These are phyloP conservation scores for Colletotrichum melonis DNA, from an alignment of 2,329 filamentous ascomycete species.

Conservation along the genomic window DNA sequence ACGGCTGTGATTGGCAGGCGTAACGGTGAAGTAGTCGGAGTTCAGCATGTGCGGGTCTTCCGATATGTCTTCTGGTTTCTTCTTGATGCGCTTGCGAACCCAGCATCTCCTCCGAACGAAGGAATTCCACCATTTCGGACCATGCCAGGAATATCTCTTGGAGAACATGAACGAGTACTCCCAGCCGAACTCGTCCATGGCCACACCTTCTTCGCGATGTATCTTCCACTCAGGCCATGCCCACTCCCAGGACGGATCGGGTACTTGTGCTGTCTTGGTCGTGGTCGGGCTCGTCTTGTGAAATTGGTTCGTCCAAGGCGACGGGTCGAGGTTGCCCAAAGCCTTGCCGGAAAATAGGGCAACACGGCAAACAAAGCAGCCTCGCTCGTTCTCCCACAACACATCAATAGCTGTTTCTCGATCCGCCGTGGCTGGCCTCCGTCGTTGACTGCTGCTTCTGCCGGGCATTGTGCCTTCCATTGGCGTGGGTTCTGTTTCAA, in stretches of 20 bases:
- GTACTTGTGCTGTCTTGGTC: constrained; percentile 89
- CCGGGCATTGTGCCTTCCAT: constrained; percentile 4
- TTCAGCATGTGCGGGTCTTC: constrained; percentile 75
- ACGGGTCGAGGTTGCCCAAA: constrained; percentile 85
- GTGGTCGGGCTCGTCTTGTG: constrained; percentile 70
- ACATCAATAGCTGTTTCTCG: constrained; percentile 79
- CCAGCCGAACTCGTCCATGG: constrained; percentile 87
- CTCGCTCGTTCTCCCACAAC: constrained; percentile 95
- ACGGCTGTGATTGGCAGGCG: constrained; percentile 56
- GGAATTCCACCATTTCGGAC: constrained; percentile 91
- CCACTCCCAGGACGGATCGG: constrained; percentile 97
- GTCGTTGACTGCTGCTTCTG: constrained; percentile 3
- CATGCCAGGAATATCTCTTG: constrained; percentile 84
- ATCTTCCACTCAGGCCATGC: constrained; percentile 74
- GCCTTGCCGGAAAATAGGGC: constrained; percentile 90
- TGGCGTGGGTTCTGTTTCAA: constrained; percentile 22
- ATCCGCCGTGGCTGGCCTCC: constrained; percentile 36
- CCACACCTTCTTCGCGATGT: constrained; percentile 78
- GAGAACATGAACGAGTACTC: constrained; percentile 93
- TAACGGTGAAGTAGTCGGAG: constrained; percentile 83
- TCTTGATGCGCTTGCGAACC: constrained; percentile 83
- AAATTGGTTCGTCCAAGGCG: constrained; percentile 83
- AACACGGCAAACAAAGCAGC: constrained; percentile 88
- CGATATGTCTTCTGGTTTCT: constrained; percentile 55
- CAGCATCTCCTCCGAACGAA: constrained; percentile 92